phyloP scores from a whole-genome alignment of 1,284 basidiomycete species.

The Singerocomus inundabilis region DNA sequence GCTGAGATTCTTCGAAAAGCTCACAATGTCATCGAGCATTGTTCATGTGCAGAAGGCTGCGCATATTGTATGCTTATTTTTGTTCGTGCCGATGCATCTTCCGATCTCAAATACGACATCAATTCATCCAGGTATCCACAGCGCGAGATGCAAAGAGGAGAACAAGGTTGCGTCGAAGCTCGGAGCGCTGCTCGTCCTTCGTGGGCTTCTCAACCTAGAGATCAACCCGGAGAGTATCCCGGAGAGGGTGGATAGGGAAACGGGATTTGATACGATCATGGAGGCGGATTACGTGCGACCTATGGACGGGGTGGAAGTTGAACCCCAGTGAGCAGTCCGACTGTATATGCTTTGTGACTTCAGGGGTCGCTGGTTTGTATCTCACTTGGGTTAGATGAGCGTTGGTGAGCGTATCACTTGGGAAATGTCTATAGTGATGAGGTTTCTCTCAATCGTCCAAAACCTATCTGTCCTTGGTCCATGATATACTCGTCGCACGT shows the following conservation, averaged over 20 bases:
- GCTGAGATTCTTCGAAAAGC: conserved; percentile 62
- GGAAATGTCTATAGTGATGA: neutral
- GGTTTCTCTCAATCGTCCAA: neutral
- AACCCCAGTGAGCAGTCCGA: conserved; percentile 25
- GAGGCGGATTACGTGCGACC: conserved; percentile 50
- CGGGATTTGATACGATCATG: conserved; percentile 50
- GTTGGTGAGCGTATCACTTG: neutral
- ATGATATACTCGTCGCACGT: neutral
- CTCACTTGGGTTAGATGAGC: neutral
- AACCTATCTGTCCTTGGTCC: too few relatives aligned
- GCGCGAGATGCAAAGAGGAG: conserved; percentile 59
- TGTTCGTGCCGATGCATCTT: neutral
- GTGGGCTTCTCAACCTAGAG: conserved; percentile 54
- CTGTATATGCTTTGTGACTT: neutral
- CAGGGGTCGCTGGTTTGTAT: neutral
- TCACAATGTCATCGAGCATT: conserved; percentile 60
- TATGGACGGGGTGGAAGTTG: conserved; percentile 50
- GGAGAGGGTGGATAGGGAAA: conserved; percentile 23
- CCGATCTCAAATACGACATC: neutral
- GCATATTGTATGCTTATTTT: conserved; percentile 50
- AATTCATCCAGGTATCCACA: conserved; percentile 54
- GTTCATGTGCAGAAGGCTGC: conserved; percentile 74
- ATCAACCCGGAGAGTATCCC: conserved; percentile 50
- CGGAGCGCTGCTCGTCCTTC: conserved; percentile 70
- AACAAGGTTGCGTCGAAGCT: conserved; percentile 69